Base-by-base conservation (phyloP, 192 early-diverging fungal species). In the Umbelopsis sp. region DNA sequence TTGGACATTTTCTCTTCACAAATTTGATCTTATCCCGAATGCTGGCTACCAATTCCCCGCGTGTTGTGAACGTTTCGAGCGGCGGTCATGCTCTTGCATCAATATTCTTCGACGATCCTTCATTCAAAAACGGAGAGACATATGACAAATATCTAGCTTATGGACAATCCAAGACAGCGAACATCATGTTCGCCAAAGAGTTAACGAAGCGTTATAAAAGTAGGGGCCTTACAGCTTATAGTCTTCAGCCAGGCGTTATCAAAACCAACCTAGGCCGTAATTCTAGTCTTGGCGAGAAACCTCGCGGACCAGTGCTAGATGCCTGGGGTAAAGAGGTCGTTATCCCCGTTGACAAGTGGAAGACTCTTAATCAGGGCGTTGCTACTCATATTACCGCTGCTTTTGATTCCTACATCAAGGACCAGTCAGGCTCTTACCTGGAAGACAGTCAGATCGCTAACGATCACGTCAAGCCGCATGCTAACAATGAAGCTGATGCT, bases 1-100 rank as follows among this genome's bases (percentile, higher is more conserved):
- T 71, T 46, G 70, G 27, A n/a, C 70, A 25, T 35, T 71, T 71
- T 21, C 55, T 71, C 18, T 55, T 71, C 3, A 71, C 70, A 37
- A 22, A 64, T n/a, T 55, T 71, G 22, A 44, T 71, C 25, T 46
- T 71, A 18, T 37, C 51, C 1, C 37, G 13, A 33, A 46, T 71
- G 44, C 4, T 22, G 2, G 23, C 15, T 9, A 47, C 66, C 1
- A 21, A 5, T 7, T 46, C 66, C 35, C 22, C 66, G 2, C 21
- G 66, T 0, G 23, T 68, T 25, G 23, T 68, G 11, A 68, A 68
- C 47, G 46, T 68, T 18, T 20, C 23, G 15, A 49, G 46, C 46
- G n/a, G 16, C 15, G 46, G 9, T 47, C 21, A 25, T 7, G 23
- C 8, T 9, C 22, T 21, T 20, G 66, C 22, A 7, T 16, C 66